Conservation (phyloP, 345 rosid species). For the Hibiscus trionum region DNA sequence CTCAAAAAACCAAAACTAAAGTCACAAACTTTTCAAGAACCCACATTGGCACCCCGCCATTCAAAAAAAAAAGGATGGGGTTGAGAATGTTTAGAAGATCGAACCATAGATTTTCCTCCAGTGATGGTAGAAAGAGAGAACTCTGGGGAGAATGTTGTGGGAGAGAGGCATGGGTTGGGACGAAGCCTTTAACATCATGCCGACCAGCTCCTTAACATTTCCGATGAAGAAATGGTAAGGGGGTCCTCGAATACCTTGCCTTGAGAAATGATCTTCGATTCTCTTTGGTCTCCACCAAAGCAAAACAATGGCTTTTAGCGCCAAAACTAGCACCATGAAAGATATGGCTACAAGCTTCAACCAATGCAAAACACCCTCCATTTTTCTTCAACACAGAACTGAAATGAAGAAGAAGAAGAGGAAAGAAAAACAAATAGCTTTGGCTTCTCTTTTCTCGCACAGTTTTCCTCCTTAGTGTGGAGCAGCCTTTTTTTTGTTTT, state of each 20-base stretch:
- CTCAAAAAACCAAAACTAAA: background rate
- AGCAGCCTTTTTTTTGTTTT: slow-evolving; percentile 13
- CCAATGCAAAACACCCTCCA: slow-evolving; percentile 21
- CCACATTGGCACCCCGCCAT: background rate
- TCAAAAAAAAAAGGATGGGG: too few species aligned
- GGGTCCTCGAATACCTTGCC: slow-evolving; percentile 93
- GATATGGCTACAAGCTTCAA: slow-evolving; percentile 33
- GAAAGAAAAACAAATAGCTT: slow-evolving; percentile 4
- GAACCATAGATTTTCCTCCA: slow-evolving; percentile 95
- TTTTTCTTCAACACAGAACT: background rate
- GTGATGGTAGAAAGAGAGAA: slow-evolving; percentile 86
- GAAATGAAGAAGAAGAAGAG: background rate
- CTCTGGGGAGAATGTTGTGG: slow-evolving; percentile 93
- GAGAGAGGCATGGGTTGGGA: slow-evolving; percentile 92
- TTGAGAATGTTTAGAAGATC: background rate
- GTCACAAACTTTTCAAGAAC: background rate
- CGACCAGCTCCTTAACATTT: slow-evolving; percentile 87
- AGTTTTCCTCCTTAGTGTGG: slow-evolving; percentile 11
- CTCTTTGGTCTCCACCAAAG: slow-evolving; percentile 94
- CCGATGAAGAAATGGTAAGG: slow-evolving; percentile 96
- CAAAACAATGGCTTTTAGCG: slow-evolving; percentile 39
- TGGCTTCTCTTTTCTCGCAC: slow-evolving; percentile 5
- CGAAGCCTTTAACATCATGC: slow-evolving; percentile 88
- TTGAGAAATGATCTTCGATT: slow-evolving; percentile 85
- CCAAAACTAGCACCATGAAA: slow-evolving; percentile 25